Evolutionary conservation across 2,329 filamentous ascomycete genomes (phyloP), one percentile per base, ranked within the genome.

Genomic region (Fusarium avenaceum): DNA sequence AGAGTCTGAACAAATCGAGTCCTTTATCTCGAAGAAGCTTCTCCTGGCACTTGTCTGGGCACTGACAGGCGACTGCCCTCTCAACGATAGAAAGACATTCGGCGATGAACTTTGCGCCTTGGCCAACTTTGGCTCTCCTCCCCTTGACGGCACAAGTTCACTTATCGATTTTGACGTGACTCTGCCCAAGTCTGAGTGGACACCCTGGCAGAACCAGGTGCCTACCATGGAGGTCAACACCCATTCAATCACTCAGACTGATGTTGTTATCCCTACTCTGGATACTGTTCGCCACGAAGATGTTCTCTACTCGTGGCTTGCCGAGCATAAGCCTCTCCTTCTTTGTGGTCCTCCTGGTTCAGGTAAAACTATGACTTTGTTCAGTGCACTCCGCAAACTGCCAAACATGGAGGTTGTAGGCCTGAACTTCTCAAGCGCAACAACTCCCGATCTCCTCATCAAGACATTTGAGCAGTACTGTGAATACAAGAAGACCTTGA

Each of bases 391-490:
- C 54, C 91, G 96, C 69, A 99, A 99, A 80, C 85, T 99, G 59
- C 95, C 95, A 5, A 97, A 97, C 77, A 97, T 99, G 94, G 96
- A 99, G 80, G 94, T 97, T 59, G 96, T 99, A 32, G 96, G 96
- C 48, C 92, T 99, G 77, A 99, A 99, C 81, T 99, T 99, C 80
- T 99, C 96, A 6, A 99, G 96, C 74, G 96, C 96, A 2, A 99
- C 96, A 1, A 99, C 96, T 1, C 96, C 96, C 1, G 96, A 99
- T 79, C 88, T 99, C 28, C 87, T 99, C 65, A 94, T 99, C 84
- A 99, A 99, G 85, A 99, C 96, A 0, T 97, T 99, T 72, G 96
- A 99, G 81, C 96, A 99, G 78, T 97, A 99, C 80, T 99, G 96
- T 81, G 96, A 99, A 80, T 99, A 99, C 83, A 96, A 95, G 84